Conservation (phyloP, 75 land plant species). For the Cunninghamia lanceolata region DNA sequence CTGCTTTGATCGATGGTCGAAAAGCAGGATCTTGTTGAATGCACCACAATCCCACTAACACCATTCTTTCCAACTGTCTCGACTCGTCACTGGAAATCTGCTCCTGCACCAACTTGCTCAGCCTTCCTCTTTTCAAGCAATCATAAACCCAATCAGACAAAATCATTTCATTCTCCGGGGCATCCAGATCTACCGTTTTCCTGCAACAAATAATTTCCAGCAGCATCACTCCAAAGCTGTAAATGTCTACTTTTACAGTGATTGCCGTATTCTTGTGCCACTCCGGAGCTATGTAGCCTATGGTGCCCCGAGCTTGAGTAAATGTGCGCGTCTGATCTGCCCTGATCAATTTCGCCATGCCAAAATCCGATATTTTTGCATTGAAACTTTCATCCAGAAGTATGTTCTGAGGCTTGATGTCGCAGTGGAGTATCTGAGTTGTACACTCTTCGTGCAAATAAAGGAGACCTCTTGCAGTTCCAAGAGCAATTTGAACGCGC, state of each 20-base stretch:
- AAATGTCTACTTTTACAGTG: background rate
- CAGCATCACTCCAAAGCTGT: constrained; percentile 4
- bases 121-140: background rate
- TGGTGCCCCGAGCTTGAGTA: background rate
- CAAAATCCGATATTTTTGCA: constrained; percentile 1
- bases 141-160: background rate
- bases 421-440: background rate
- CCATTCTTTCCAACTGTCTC: background rate
- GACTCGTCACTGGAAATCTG: background rate
- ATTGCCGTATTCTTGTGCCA: background rate
- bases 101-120: background rate
- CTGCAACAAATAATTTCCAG: background rate
- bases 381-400: background rate
- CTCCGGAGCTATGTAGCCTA: background rate
- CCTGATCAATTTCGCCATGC: background rate
- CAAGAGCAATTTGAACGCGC: constrained; percentile 39
- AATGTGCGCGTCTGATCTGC: background rate
- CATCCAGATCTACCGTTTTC: background rate
- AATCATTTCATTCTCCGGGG: background rate
- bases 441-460: constrained; percentile 22
- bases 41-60: too few species aligned
- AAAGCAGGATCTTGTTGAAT: background rate
- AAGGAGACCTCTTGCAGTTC: constrained; percentile 41
- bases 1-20: background rate
- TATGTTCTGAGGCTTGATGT: background rate